These are phyloP conservation scores for Amylostereum areolatum DNA, from an alignment of 1,284 basidiomycete genomes.

Conservation along the genomic window DNA sequence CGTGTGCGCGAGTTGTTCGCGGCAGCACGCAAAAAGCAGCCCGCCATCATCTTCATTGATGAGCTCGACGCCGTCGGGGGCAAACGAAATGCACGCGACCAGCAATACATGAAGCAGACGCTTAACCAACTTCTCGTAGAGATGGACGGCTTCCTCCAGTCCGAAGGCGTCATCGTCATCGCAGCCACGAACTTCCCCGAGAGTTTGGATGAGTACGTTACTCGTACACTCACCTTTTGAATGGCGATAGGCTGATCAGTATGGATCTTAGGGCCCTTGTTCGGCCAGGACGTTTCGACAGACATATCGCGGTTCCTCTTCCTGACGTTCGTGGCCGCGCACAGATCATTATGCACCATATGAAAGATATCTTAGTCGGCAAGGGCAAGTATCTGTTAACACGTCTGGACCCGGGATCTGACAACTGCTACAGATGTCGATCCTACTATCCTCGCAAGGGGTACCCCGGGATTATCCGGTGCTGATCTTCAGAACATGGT, in stretches of 20 bases:
- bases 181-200: conserved; percentile 96
- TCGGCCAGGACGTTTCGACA: conserved; percentile 91
- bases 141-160: conserved; percentile 91
- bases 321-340: conserved; percentile 85
- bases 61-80: conserved; percentile 92
- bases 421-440: conserved; percentile 56
- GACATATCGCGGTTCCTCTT: conserved; percentile 83
- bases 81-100: conserved; percentile 85
- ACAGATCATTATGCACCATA: conserved; percentile 87
- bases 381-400: conserved; percentile 34
- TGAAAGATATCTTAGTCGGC: conserved; percentile 70
- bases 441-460: conserved; percentile 79
- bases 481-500: conserved; percentile 93
- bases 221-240: neutral
- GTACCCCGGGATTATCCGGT: conserved; percentile 87
- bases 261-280: conserved; percentile 67
- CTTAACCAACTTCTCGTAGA: conserved; percentile 93
- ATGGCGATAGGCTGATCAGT: conserved; percentile 4
- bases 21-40: conserved; percentile 90
- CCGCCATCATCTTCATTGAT: conserved; percentile 93
- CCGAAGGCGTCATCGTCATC: conserved; percentile 89
- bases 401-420: neutral
- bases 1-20: conserved; percentile 95
- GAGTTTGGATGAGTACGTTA: conserved; percentile 74
- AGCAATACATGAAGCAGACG: conserved; percentile 88